Base-by-base conservation (phyloP, 495 filamentous ascomycete genomes). In the Letharia columbiana region DNA sequence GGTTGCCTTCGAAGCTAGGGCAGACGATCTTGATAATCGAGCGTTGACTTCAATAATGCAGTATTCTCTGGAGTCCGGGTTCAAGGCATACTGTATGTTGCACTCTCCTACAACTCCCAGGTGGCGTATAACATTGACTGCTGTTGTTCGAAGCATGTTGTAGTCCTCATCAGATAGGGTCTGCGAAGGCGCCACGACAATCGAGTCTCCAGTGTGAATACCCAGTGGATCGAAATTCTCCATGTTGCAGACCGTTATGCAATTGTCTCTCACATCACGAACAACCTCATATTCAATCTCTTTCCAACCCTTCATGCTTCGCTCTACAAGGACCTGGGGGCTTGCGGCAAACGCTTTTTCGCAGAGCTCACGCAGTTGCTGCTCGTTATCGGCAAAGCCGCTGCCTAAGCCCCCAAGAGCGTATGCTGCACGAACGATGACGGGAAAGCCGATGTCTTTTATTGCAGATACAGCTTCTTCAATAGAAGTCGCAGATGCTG, bases 201-300 rank as follows among this genome's bases (percentile, higher is more conserved):
- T 98, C 37, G 93, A 97, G 77, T 98, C 94, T 75, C 94, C 94
- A 12, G 94, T 98, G 73, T 98, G 94, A 64, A 98, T 97, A 72
- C 94, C 94, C 41, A 98, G 87, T 67, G 94, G 94, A 78, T 98
- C 94, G 70, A 98, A 98, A 77, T 98, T 98, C 78, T 98, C 94
- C 94, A 98, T 98, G 81, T 98, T 98, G 79, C 94, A 98, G 68
- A 98, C 94, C 10, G 94, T 98, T 75, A 98, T 98, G 78, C 94
- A 98, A 82, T 98, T 98, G 78, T 98, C 92, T 66, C 90, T 86
- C 52, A 87, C 90, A 82, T 98, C 94, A 68, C 94, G 89, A 45
- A 98, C 94, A 60, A 98, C 94, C 69, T 98, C 94, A 76, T 98
- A 98, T 73, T 98, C 94, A 63, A 97, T 92, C 75, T 98, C 94